phyloP scores from a whole-genome alignment of 2,329 filamentous ascomycete genomes.

The Aureobasidium subglaciale region DNA sequence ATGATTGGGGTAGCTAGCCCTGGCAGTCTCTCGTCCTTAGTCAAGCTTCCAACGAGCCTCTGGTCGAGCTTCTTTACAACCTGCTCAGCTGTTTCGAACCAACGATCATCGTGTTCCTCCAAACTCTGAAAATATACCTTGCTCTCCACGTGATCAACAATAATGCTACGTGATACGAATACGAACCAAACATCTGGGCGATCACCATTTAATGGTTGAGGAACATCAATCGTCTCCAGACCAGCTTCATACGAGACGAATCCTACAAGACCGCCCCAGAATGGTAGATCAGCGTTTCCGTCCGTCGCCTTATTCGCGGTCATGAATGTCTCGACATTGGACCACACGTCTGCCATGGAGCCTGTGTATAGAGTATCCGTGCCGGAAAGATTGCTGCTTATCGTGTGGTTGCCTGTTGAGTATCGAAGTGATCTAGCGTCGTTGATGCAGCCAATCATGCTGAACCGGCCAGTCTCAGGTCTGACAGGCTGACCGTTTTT shows the following conservation, averaged over 20 bases:
- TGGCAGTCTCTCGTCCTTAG: neutral
- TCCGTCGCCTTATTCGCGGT: constrained; percentile 27
- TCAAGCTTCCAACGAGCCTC: neutral
- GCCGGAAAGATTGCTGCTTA: constrained; percentile 5
- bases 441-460: constrained; percentile 64
- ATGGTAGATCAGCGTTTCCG: constrained; percentile 44
- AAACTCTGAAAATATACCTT: constrained; percentile 62
- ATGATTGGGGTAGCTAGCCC: constrained; percentile 13
- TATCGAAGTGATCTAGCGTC: constrained; percentile 33
- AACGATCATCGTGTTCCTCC: constrained; percentile 34
- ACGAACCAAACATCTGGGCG: constrained; percentile 67
- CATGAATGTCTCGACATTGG: constrained; percentile 32
- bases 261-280: constrained; percentile 78
- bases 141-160: constrained; percentile 63
- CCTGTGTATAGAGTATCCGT: neutral
- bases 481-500: constrained; percentile 36
- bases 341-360: constrained; percentile 12
- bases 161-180: constrained; percentile 70
- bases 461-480: constrained; percentile 55
- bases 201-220: constrained; percentile 30
- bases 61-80: neutral
- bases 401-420: constrained; percentile 10
- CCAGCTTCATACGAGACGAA: constrained; percentile 82
- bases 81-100: constrained; percentile 19
- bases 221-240: constrained; percentile 52